phyloP scores from a whole-genome alignment of 1,284 basidiomycete species.

The Sporisorium exsertum region DNA sequence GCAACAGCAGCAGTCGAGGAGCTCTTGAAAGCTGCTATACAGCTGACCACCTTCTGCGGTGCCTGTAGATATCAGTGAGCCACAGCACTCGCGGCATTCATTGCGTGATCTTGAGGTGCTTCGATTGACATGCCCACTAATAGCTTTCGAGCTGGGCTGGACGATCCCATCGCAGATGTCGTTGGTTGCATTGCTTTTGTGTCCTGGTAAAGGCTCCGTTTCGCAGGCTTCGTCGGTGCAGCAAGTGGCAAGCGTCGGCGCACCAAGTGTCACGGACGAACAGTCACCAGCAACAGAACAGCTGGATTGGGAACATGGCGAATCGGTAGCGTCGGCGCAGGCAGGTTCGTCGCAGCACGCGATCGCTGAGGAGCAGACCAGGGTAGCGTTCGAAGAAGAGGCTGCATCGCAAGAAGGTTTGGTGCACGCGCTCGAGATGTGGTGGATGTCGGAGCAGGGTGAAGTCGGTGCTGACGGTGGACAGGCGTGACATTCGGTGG shows the following conservation, averaged over 20 bases:
- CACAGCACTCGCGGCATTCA: conserved; percentile 37
- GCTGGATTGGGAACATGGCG: conserved; percentile 21
- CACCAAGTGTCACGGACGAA: conserved; percentile 24
- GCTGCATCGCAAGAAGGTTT: conserved; percentile 34
- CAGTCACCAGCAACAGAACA: conserved; percentile 25
- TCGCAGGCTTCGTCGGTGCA: conserved; percentile 35
- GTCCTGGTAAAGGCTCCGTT: conserved; percentile 1
- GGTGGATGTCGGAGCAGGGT: conserved; percentile 36
- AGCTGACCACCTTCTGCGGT: conserved; percentile 26
- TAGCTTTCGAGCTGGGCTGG: conserved; percentile 1
- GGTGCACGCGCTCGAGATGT: conserved; percentile 41
- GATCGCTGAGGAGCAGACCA: conserved; percentile 17
- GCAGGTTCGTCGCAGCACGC: conserved; percentile 31
- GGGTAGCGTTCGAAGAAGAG: conserved; percentile 18
- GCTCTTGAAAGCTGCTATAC: conserved; percentile 52
- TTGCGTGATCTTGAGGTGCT: conserved; percentile 8
- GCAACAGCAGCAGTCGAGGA: conserved; percentile 52
- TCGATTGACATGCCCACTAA: neutral
- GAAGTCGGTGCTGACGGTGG: conserved; percentile 19
- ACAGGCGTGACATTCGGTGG: conserved; percentile 23
- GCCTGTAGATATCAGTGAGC: conserved; percentile 16
- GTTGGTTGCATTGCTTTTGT: conserved; percentile 5
- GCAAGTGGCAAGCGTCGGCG: conserved; percentile 26
- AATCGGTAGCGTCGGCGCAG: conserved; percentile 19
- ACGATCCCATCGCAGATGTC: conserved; percentile 9